Percentiles rank a stretch among this genome's conserved stretches.
Conservation (phyloP, 495 filamentous ascomycete genomes). For the Xylaria acuta region DNA sequence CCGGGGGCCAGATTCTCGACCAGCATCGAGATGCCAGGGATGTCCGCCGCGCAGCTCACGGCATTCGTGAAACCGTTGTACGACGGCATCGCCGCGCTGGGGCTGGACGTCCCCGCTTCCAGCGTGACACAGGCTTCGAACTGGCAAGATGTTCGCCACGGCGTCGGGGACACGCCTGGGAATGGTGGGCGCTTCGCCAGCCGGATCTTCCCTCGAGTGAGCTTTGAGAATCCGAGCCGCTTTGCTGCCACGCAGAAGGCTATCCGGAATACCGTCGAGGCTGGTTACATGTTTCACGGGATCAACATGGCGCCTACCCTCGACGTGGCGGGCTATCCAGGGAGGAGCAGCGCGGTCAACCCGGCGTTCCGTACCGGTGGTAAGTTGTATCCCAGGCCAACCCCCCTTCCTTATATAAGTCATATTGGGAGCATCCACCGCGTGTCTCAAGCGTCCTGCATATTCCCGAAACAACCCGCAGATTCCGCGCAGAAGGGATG, state of each 20-base stretch:
- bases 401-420: neutral
- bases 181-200: slow-evolving; percentile 48
- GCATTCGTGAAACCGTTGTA: slow-evolving; percentile 55
- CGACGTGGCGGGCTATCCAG: slow-evolving; percentile 40
- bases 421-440: neutral
- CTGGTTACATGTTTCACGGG: slow-evolving; percentile 46
- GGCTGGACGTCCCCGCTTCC: slow-evolving; percentile 36
- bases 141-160: slow-evolving; percentile 26
- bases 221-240: slow-evolving; percentile 41
- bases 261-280: slow-evolving; percentile 45
- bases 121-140: slow-evolving; percentile 31
- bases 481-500: neutral
- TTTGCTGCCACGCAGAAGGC: slow-evolving; percentile 50
- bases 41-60: slow-evolving; percentile 37
- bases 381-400: neutral
- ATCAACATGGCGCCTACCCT: slow-evolving; percentile 43
- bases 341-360: slow-evolving; percentile 50
- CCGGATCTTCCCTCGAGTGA: slow-evolving; percentile 56
- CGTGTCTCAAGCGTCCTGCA: neutral
- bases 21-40: slow-evolving; percentile 40
- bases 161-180: slow-evolving; percentile 34
- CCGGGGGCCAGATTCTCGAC: slow-evolving; percentile 36
- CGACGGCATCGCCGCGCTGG: slow-evolving; percentile 42
- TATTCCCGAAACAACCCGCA: neutral
- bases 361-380: slow-evolving; percentile 54